Percentiles rank a stretch among this genome's conserved stretches.
Evolutionary conservation across 176 grass and related monocot species (phyloP).

Genomic region (Luzula sylvatica): DNA sequence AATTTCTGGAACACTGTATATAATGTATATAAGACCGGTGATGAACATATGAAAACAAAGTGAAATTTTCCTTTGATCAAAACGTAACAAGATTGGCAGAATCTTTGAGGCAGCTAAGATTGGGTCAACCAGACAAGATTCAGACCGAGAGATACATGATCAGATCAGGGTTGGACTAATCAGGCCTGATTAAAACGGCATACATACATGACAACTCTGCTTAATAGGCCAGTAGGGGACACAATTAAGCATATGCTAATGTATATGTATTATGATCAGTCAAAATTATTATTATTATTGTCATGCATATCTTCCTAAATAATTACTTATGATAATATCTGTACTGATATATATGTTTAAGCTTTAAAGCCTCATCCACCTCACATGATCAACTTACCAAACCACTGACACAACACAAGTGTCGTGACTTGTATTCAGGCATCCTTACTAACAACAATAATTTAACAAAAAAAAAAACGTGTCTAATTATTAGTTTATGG

Average conservation of each 20-base stretch:
- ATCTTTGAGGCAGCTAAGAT: slow-evolving; percentile 2
- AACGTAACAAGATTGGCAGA: too few species aligned
- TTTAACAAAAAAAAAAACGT: slow-evolving; percentile 4
- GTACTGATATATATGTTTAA: neutral
- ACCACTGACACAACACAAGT: neutral
- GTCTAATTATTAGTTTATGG: neutral
- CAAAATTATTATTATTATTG: slow-evolving; percentile 12
- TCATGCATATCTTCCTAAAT: neutral
- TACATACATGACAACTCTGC: neutral
- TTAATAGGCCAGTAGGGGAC: slow-evolving; percentile 7
- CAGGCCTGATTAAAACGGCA: neutral
- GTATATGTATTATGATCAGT: slow-evolving; percentile 1
- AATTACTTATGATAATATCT: slow-evolving; percentile 7
- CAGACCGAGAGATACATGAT: neutral
- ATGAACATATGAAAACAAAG: too few species aligned
- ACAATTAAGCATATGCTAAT: neutral
- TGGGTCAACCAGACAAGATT: neutral
- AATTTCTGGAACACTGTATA: too few species aligned
- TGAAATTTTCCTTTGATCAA: too few species aligned
- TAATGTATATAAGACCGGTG: too few species aligned
- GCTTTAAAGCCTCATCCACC: slow-evolving; percentile 8
- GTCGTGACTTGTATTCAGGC: neutral
- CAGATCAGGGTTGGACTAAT: neutral
- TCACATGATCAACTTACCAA: slow-evolving; percentile 11
- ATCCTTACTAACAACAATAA: slow-evolving; percentile 9